phyloP scores from a whole-genome alignment of 352 stramenopile species.

The Globisporangium camurandrum region DNA sequence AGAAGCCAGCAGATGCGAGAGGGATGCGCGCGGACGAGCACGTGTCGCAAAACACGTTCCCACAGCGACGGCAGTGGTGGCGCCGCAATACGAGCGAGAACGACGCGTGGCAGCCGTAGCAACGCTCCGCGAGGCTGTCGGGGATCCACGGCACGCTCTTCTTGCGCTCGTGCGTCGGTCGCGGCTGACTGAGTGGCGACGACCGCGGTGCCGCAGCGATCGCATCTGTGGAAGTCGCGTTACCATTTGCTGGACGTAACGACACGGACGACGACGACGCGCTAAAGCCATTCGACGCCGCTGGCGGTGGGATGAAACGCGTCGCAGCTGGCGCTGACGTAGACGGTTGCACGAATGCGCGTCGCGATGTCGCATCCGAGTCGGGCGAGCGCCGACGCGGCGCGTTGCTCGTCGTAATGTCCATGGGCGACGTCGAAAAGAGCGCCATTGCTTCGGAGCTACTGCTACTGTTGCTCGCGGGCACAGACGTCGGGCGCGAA shows the following conservation, averaged over 20 bases:
- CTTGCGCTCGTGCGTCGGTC: conserved; percentile 18
- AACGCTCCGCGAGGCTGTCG: conserved; percentile 70
- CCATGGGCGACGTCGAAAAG: conserved; percentile 11
- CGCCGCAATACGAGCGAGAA: conserved; percentile 74
- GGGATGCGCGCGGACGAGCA: conserved; percentile 81
- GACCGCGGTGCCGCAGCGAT: too few species aligned
- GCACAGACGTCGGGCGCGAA: background rate
- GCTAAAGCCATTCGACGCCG: too few species aligned
- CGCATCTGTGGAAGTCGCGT: too few species aligned
- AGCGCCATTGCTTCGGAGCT: conserved; percentile 6
- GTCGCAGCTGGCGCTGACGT: conserved; percentile 5
- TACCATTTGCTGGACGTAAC: too few species aligned
- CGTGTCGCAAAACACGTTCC: conserved; percentile 86
- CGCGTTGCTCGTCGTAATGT: conserved; percentile 1
- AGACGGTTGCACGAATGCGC: conserved; percentile 3
- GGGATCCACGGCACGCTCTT: conserved; percentile 72
- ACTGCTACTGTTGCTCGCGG: too few species aligned
- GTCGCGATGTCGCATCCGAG: background rate
- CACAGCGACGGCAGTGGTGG: conserved; percentile 85
- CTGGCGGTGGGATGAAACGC: background rate
- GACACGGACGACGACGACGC: too few species aligned
- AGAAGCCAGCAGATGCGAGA: conserved; percentile 56
- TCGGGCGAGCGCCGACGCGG: background rate
- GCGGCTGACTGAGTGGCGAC: conserved; percentile 17
- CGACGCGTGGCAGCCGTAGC: conserved; percentile 52